Conservation (phyloP, 2,329 filamentous ascomycete species). For the Tolypocladium inflatum region DNA sequence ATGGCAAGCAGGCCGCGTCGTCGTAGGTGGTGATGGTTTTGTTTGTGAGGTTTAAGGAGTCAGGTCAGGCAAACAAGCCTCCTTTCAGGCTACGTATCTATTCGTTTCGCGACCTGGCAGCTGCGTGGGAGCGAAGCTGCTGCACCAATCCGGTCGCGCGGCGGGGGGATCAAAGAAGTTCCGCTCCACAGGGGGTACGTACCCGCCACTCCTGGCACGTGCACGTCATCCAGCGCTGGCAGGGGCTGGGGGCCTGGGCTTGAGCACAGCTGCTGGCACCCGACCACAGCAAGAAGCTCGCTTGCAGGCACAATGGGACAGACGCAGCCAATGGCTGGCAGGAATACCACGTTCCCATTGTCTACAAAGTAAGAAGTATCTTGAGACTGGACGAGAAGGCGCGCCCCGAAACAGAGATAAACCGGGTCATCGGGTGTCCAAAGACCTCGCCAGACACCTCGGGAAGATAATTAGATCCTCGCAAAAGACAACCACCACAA, state of each 20-base stretch:
- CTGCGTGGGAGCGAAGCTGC: neutral
- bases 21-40: slow-evolving; percentile 10
- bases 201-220: neutral
- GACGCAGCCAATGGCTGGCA: neutral
- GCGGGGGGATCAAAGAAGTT: slow-evolving; percentile 3
- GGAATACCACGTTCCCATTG: neutral
- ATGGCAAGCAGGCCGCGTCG: slow-evolving; percentile 14
- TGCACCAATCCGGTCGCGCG: slow-evolving; percentile 2
- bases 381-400: neutral
- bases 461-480: no score
- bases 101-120: slow-evolving; percentile 11
- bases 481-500: no score
- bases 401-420: neutral
- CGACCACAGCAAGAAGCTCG: neutral
- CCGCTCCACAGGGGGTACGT: slow-evolving; percentile 1
- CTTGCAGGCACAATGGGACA: neutral
- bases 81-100: slow-evolving; percentile 21
- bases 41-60: slow-evolving; percentile 10
- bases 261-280: neutral
- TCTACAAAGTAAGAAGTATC: neutral
- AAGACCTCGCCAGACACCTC: no score
- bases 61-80: slow-evolving; percentile 9
- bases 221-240: neutral
- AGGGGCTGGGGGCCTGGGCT: neutral
- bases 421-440: neutral